Evolutionary conservation across 345 rosid genomes (phyloP), one percentile per base, ranked within the genome.

Genomic region (Hibiscus mutabilis): DNA sequence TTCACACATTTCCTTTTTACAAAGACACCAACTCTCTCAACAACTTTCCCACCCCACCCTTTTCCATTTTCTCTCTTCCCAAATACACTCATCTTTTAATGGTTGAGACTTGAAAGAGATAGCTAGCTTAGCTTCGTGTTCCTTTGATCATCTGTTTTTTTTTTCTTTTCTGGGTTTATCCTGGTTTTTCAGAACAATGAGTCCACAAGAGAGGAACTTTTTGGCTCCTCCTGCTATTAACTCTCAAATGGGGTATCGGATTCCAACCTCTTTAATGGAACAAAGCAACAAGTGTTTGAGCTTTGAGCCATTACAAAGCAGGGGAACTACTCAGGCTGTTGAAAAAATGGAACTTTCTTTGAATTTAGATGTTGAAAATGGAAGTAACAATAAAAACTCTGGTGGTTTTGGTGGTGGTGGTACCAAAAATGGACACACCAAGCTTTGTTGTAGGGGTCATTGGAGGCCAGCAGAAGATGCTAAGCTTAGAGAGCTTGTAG

Each of bases 401-500:
- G 37, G 37, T 25, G 27, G 2, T 25, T 25, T 59, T 73, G 62
- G 69, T 73, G 57, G 4, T 64, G 49, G 3, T 37, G 55, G 66
- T 66, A 55, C 22, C 22, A 80, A 69, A 73, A 85, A 56, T 66
- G 82, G 84, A 14, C 82, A 68, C 60, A 44, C 79, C 24, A 86
- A 84, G 73, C 79, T 85, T 16, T 89, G 91, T 58, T 78, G 88
- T 3, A 87, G 93, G 78, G 95, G 98, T 46, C 98, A 91, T 70
- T 93, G 97, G 98, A 87, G 94, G 78, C 97, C 98, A 11, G 89
- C 86, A 62, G 97, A 93, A 76, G 98, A 93, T 75, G 69, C 86
- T 18, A 87, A 88, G 78, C 98, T 91, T 21, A 88, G 79, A 76
- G 97, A 91, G 47, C 91, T 91, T 49, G 97, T 91, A 33, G 73